A percentile compares a stretch with the other conserved stretches of the same genome.
Evolutionary conservation across 441 rosid species (phyloP).

Genomic region (Metrosideros polymorpha): DNA sequence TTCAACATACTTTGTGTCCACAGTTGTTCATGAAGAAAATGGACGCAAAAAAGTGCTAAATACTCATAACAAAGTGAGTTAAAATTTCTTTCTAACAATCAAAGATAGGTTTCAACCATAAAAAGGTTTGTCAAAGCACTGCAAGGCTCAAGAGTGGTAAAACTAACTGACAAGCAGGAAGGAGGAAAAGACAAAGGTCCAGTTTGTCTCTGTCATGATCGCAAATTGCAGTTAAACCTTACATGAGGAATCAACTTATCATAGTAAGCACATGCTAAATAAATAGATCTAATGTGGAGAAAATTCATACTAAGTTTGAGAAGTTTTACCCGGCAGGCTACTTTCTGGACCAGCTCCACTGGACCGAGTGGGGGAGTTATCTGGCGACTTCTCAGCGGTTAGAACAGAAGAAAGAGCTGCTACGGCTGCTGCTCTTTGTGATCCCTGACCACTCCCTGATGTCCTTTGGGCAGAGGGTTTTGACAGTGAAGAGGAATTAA

Average conservation of each 20-base stretch:
- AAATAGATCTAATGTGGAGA: not conserved
- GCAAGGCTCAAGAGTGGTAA: not conserved
- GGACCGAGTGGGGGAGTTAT: conserved; percentile 52
- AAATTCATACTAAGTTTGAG: not conserved
- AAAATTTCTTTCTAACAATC: not conserved
- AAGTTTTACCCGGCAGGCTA: conserved; percentile 30
- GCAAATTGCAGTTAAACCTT: not conserved
- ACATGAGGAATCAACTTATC: not conserved
- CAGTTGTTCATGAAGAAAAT: not conserved
- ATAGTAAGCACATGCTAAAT: not conserved
- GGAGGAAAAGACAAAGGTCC: not conserved
- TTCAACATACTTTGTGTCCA: not conserved
- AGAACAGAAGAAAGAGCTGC: conserved; percentile 98
- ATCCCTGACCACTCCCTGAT: conserved; percentile 44
- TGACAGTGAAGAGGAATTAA: conserved; percentile 43
- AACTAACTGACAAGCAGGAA: not conserved
- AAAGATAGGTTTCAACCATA: not conserved
- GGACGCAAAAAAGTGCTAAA: not conserved
- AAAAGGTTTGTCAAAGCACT: not conserved
- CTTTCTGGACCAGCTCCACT: conserved; percentile 45
- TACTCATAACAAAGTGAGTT: not conserved
- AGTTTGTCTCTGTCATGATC: not conserved
- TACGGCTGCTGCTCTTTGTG: conserved; percentile 98
- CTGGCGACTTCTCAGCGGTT: conserved; percentile 82
- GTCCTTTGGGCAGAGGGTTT: conserved; percentile 48